Conservation (phyloP, 352 stramenopile species). For the Pythium brachiatum region DNA sequence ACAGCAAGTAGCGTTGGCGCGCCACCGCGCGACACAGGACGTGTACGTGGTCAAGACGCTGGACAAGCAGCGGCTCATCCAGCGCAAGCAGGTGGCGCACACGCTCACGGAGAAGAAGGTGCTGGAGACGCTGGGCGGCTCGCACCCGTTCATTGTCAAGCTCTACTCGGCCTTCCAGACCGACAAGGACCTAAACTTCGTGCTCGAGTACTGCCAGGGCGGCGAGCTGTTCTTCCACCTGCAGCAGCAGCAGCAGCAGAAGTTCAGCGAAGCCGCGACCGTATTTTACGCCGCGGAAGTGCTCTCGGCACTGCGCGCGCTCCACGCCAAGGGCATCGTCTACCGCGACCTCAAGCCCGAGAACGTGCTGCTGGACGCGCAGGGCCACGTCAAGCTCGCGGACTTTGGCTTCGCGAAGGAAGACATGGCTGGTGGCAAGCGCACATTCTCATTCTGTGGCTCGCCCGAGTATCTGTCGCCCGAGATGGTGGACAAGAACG, state of each 20-base stretch:
- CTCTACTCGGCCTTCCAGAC: constrained; percentile 76
- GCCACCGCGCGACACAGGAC: constrained; percentile 43
- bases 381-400: constrained; percentile 77
- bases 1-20: constrained; percentile 74
- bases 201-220: constrained; percentile 83
- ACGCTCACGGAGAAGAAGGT: constrained; percentile 81
- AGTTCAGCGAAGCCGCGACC: constrained; percentile 60
- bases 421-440: constrained; percentile 46
- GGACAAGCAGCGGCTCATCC: constrained; percentile 71
- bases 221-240: constrained; percentile 86
- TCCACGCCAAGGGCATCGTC: constrained; percentile 45
- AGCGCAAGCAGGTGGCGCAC: constrained; percentile 76
- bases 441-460: constrained; percentile 81
- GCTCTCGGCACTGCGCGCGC: constrained; percentile 44
- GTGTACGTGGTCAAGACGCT: constrained; percentile 83
- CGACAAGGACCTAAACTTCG: constrained; percentile 72
- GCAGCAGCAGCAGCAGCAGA: constrained; percentile 69
- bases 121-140: constrained; percentile 48
- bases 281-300: constrained; percentile 82
- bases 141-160: constrained; percentile 77
- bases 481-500: constrained; percentile 77
- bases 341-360: constrained; percentile 82
- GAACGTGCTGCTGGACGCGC: constrained; percentile 70
- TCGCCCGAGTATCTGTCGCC: constrained; percentile 83
- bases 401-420: constrained; percentile 86